These are phyloP conservation scores for Phenoliferia sp. DNA, from an alignment of 1,284 basidiomycete genomes.

Conservation along the genomic window DNA sequence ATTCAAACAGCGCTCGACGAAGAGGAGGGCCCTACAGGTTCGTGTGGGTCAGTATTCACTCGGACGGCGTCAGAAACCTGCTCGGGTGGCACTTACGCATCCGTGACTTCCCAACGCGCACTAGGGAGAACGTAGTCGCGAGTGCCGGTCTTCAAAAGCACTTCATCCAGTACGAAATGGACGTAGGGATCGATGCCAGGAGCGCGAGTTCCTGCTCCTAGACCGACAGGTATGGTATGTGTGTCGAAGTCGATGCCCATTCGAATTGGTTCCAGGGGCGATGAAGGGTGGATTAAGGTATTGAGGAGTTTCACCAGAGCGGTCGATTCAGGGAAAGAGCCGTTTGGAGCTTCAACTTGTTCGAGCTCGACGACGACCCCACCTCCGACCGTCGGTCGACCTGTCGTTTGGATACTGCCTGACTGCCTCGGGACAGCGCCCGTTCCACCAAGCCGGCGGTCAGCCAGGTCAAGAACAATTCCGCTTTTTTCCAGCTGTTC, in stretches of 20 bases:
- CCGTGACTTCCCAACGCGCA: conserved; percentile 83
- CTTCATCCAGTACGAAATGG: conserved; percentile 80
- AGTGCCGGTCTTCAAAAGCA: conserved; percentile 55
- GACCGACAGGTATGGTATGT: conserved; percentile 67
- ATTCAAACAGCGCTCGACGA: conserved; percentile 75
- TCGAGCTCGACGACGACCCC: conserved; percentile 60
- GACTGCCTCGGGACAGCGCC: conserved; percentile 12
- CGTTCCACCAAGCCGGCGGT: conserved; percentile 16
- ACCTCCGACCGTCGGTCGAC: conserved; percentile 33
- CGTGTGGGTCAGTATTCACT: not conserved
- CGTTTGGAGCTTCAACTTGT: conserved; percentile 72
- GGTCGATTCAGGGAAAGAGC: conserved; percentile 77
- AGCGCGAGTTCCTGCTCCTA: conserved; percentile 67
- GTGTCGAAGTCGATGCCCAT: conserved; percentile 54
- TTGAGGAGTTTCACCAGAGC: conserved; percentile 79
- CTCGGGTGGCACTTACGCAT: conserved; percentile 51
- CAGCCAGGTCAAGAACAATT: conserved; percentile 47
- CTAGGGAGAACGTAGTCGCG: conserved; percentile 69
- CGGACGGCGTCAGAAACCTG: not conserved
- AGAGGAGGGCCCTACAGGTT: conserved; percentile 52
- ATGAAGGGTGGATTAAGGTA: conserved; percentile 65
- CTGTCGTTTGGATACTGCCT: too few species aligned
- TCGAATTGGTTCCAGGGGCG: conserved; percentile 47
- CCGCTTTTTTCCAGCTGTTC: conserved; percentile 73
- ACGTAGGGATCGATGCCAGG: conserved; percentile 77